Evolutionary conservation across 805 yeast species (phyloP), one percentile per base, ranked within the genome.

Genomic region (Lachancea cidri): DNA sequence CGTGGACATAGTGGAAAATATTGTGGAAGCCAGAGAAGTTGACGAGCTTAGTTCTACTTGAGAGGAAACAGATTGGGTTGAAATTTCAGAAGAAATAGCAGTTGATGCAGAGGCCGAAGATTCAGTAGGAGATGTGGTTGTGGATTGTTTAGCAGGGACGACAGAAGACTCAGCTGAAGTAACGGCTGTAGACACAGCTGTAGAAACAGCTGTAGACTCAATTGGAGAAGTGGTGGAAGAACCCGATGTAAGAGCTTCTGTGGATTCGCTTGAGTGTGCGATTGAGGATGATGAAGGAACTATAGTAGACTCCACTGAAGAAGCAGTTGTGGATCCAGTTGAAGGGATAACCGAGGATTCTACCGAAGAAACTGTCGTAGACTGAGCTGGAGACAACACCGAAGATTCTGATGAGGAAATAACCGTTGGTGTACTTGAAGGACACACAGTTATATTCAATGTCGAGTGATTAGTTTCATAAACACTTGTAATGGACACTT

Each of bases 61-160:
- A 27, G 35, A 33, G 37, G 38, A 17, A 38, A 38, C n/a, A 38
- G 39, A 31, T 42, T 32, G 14, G 33, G n/a, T 24, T 36, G 38
- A n/a, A n/a, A 17, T 36, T 42, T 15, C 17, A 6, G 31, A 11
- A 15, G 31, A 22, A 14, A 17, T 20, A 29, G 32, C 43, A 22
- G 35, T 38, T 27, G 33, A 16, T 16, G 17, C 18, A 4, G 8
- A 16, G 34, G 33, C 33, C 14, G 36, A 27, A 20, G 13, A 11
- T 32, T 33, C 33, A 14, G 35, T 35, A 14, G 38, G 16, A 36
- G 37, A 5, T 11, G 29, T 3, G 24, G 22, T 24, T 2, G 35
- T 27, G 30, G 25, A 8, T 22, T 22, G 9, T 7, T 7, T 22
- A 22, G 27, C 9, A 31, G 38, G 14, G 14, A 7, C 9, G 25